Conservation (phyloP, 225 moss, liverwort and hornwort species). For the Marchantia polymorpha region DNA sequence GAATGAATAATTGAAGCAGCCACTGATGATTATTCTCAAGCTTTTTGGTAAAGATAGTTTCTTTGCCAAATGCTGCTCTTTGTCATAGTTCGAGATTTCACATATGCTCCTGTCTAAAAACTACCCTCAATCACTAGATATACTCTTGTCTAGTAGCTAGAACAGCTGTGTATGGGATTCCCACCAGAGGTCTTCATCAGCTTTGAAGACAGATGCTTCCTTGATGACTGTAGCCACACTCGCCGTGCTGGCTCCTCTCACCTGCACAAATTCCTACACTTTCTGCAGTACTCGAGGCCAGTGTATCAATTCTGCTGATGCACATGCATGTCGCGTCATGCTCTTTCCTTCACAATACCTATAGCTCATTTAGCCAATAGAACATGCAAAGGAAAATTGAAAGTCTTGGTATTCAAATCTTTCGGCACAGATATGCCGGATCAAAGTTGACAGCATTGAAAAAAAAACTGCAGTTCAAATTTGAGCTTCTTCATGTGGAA, state of each 20-base stretch:
- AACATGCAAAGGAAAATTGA: no score
- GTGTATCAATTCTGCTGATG: no score
- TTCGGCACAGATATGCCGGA: no score
- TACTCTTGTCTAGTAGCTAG: slow-evolving; percentile 66
- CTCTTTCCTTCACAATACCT: no score
- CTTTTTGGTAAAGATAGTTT: slow-evolving; percentile 51
- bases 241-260: slow-evolving; percentile 53
- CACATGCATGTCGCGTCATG: no score
- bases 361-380: no score
- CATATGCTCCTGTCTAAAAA: slow-evolving; percentile 1
- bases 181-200: slow-evolving; percentile 75
- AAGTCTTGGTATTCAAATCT: no score
- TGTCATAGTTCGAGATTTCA: neutral
- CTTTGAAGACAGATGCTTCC: slow-evolving; percentile 72
- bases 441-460: no score
- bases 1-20: slow-evolving; percentile 72
- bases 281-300: neutral
- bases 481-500: no score
- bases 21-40: slow-evolving; percentile 64
- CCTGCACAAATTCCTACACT: neutral
- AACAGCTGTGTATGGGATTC: slow-evolving; percentile 66
- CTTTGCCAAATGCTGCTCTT: slow-evolving; percentile 34
- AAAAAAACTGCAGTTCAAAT: no score
- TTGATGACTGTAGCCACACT: slow-evolving; percentile 90
- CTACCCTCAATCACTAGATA: slow-evolving; percentile 29